These are phyloP conservation scores for Sphagnum tenellum DNA, from an alignment of 225 moss, liverwort and hornwort genomes.

Conservation along the genomic window DNA sequence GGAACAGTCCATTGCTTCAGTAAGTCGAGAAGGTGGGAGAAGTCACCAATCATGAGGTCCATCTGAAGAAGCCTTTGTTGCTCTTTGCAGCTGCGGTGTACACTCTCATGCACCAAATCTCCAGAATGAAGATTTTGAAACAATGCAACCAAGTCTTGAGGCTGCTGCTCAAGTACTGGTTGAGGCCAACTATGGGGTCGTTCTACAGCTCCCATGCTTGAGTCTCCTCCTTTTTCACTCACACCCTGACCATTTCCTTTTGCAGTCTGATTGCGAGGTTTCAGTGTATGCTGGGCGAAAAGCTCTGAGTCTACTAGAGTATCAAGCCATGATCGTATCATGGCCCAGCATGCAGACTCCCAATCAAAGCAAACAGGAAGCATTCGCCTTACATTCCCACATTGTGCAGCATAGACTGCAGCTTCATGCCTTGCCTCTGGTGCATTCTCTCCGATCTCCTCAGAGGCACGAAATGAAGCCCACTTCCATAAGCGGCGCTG, in stretches of 20 bases:
- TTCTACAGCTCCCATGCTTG: slow-evolving; percentile 28
- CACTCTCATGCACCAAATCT: slow-evolving; percentile 87
- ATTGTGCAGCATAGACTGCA: slow-evolving; percentile 88
- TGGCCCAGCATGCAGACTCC: slow-evolving; percentile 98
- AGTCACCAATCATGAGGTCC: slow-evolving; percentile 90
- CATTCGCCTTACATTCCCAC: slow-evolving; percentile 88
- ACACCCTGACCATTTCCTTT: slow-evolving; percentile 10
- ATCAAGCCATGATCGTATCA: slow-evolving; percentile 82
- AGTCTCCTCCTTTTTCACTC: slow-evolving; percentile 19
- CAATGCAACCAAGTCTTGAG: slow-evolving; percentile 75
- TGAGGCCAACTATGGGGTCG: slow-evolving; percentile 79
- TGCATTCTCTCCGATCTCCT: slow-evolving; percentile 70
- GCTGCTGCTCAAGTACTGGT: slow-evolving; percentile 82
- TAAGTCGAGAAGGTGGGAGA: slow-evolving; percentile 81
- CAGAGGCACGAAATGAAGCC: slow-evolving; percentile 82
- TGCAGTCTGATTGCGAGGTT: slow-evolving; percentile 14
- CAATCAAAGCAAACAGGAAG: slow-evolving; percentile 88
- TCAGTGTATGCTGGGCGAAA: slow-evolving; percentile 47
- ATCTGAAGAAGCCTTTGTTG: slow-evolving; percentile 88
- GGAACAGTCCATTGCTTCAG: slow-evolving; percentile 88
- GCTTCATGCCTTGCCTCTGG: slow-evolving; percentile 91
- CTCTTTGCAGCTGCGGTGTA: slow-evolving; percentile 86
- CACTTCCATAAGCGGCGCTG: slow-evolving; percentile 97
- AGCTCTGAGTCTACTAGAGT: slow-evolving; percentile 86
- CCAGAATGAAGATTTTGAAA: slow-evolving; percentile 90